phyloP scores from a whole-genome alignment of 371 early-diverging fungal species.

The Vittaforma corneae region DNA sequence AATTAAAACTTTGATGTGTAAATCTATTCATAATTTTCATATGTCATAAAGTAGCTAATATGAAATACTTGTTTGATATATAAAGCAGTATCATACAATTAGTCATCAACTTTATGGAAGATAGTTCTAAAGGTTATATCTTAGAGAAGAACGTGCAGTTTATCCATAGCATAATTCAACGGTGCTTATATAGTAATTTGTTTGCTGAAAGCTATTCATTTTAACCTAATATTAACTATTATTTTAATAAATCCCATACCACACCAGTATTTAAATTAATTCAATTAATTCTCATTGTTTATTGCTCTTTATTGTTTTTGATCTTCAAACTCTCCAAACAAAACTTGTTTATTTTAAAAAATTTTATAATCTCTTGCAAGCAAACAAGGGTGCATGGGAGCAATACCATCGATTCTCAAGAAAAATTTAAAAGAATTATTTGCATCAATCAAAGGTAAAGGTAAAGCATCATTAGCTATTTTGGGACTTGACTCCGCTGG shows the following conservation, averaged over 20 bases:
- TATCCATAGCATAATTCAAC: no score
- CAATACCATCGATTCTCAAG: neutral
- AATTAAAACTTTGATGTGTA: no score
- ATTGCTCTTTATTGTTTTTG: neutral
- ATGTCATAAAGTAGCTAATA: no score
- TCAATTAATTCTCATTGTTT: neutral
- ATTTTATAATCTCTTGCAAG: neutral
- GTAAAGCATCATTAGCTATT: conserved; percentile 59
- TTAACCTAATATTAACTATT: no score
- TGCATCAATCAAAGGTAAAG: conserved; percentile 2
- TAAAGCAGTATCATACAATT: no score
- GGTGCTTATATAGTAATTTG: no score
- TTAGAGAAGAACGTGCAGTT: no score
- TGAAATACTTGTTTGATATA: no score
- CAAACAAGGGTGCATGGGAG: neutral
- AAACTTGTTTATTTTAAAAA: neutral
- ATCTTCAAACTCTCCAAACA: neutral
- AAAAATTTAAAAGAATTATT: neutral
- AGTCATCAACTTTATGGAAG: no score
- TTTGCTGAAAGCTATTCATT: no score
- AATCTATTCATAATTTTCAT: no score
- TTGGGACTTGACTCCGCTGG: conserved; percentile 68
- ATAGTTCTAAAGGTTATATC: no score
- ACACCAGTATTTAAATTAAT: neutral
- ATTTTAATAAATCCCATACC: neutral